Conservation (phyloP, 345 rosid genomes). For the Hibiscus trionum region DNA sequence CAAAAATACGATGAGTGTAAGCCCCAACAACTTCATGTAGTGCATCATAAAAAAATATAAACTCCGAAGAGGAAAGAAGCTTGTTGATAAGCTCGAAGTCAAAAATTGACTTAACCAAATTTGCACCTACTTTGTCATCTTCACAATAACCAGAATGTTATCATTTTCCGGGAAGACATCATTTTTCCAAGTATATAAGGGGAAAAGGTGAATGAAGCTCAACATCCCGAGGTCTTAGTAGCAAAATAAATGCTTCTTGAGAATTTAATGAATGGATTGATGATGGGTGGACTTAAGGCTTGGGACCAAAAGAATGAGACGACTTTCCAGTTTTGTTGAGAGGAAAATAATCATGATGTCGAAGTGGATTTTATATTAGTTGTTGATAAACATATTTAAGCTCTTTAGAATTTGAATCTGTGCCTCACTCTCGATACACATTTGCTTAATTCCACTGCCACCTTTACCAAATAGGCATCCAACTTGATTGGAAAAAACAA, state of each 20-base stretch:
- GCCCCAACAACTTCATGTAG: too few relatives aligned
- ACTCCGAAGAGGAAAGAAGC: too few relatives aligned
- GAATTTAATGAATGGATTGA: conserved; percentile 29
- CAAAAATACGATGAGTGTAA: too few relatives aligned
- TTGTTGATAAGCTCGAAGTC: too few relatives aligned
- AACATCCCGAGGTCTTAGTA: conserved; percentile 31
- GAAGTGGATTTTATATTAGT: conserved; percentile 42
- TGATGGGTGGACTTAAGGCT: conserved; percentile 22
- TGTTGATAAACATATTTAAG: conserved; percentile 46
- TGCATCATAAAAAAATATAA: too few relatives aligned
- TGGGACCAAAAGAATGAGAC: conserved; percentile 26
- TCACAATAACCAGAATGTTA: conserved; percentile 55
- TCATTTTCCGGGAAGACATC: conserved; percentile 31
- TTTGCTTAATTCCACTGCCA: conserved; percentile 54
- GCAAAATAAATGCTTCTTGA: conserved; percentile 31
- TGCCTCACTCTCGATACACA: conserved; percentile 53
- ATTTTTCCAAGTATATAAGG: conserved; percentile 23
- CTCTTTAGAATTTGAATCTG: conserved; percentile 63
- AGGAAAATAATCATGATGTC: conserved; percentile 31
- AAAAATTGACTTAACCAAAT: too few relatives aligned
- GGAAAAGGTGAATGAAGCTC: conserved; percentile 19
- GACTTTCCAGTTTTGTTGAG: conserved; percentile 30
- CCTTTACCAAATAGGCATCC: conserved; percentile 60
- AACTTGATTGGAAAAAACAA: conserved; percentile 52
- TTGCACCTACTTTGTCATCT: conserved; percentile 50